Conservation (phyloP, 73 alveolate genomes). For the Blepharisma stoltei region DNA sequence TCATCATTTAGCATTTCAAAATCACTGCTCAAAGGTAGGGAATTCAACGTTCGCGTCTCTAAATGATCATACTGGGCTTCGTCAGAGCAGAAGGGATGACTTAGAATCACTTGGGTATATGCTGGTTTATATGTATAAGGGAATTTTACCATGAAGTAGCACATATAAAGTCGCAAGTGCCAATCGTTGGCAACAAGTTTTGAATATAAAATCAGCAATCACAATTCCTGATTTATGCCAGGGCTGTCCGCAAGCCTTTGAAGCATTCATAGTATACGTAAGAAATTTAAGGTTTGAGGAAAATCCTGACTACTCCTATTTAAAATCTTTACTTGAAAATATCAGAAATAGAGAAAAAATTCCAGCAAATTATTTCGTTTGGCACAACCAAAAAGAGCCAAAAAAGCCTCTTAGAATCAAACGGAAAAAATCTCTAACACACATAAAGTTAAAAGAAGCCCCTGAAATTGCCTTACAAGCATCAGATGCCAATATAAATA, state of each 20-base stretch:
- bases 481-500: no score
- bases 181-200: background rate
- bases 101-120: background rate
- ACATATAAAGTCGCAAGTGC: background rate
- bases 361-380: no score
- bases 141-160: slow-evolving; percentile 15
- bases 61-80: background rate
- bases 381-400: no score
- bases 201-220: background rate
- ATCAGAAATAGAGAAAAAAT: slow-evolving; percentile 1
- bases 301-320: slow-evolving; percentile 39
- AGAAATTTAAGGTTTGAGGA: slow-evolving; percentile 45
- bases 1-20: slow-evolving; percentile 11
- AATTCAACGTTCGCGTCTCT: background rate
- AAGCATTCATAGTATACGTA: slow-evolving; percentile 13
- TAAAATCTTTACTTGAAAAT: slow-evolving; percentile 26
- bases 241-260: slow-evolving; percentile 44
- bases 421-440: no score
- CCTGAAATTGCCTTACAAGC: no score
- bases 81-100: slow-evolving; percentile 27
- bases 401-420: no score
- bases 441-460: no score
- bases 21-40: slow-evolving; percentile 6
- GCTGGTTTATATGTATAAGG: background rate
- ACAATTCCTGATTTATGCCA: slow-evolving; percentile 36